Base-by-base conservation (phyloP, 306 rosid genomes). In the Benincasa hispida region DNA sequence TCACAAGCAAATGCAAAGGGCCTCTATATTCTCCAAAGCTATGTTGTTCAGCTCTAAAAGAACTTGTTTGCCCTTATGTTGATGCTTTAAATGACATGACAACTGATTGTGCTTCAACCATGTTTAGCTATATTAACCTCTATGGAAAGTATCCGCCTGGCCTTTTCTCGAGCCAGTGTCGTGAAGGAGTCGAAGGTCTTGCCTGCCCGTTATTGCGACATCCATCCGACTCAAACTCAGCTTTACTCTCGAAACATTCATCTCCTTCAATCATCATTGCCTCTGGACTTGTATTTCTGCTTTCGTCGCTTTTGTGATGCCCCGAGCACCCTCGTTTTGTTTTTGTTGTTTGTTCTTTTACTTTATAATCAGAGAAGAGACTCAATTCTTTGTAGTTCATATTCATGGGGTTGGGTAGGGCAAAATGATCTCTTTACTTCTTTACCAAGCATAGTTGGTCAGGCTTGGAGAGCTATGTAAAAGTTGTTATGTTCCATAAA, bases 121-220 rank as follows among this genome's bases (percentile, higher is more conserved):
- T 94, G 95, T 94, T 94, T 86, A 90, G 93, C 82, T 92, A 94
- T 86, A 90, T 94, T n/a, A 87, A 92, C 82, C 87, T 94, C 59
- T 84, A 91, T 6, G 98, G 98, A 45, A 84, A 79, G 61, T 94
- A 94, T 90, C 98, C 99, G 17, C 91, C 99, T 0, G 99, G 99
- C 60, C 95, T 94, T 79, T 94, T 94, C 56, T 78, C 96, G 22
- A 83, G 84, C 1, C 87, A 83, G 81, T 94, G 98, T 72, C 86
- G 53, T 0, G 98, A 85, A 56, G 96, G 91, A 35, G 89, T 86
- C 77, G 0, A 0, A 34, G 96, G 98, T 75, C 94, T 94, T 8
- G 82, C 15, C 17, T 94, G 98, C 82, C 90, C 88, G 32, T 63
- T 91, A 1, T 90, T 93, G 24, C 85, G 97, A 1, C 2, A 6